A percentile compares a stretch with the other conserved stretches of the same genome.
Conservation (phyloP, 2,329 filamentous ascomycete species). For the Fusarium hainanense region DNA sequence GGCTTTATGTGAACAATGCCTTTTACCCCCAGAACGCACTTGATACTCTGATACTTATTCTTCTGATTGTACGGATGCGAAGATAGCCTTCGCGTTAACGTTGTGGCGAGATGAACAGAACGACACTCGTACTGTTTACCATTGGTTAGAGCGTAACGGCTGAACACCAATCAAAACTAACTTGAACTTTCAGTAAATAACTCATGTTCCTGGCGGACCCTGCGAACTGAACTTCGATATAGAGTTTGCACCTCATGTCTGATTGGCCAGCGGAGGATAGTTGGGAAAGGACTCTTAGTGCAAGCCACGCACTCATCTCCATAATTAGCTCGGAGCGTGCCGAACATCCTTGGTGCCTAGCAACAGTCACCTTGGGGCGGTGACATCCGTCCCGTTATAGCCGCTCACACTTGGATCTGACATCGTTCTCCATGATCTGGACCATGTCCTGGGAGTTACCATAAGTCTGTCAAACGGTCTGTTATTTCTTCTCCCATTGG, state of each 20-base stretch:
- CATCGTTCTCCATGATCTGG: not conserved
- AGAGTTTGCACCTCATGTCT: not conserved
- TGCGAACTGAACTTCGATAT: not conserved
- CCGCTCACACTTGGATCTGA: constrained; percentile 1
- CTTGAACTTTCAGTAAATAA: not conserved
- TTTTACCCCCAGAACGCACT: not conserved
- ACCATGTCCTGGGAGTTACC: not conserved
- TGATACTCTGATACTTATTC: not conserved
- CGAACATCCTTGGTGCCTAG: not conserved
- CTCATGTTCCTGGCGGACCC: not conserved
- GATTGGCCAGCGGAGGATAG: not conserved
- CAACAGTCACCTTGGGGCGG: not conserved
- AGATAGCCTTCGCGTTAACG: not conserved
- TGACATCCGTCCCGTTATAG: not conserved
- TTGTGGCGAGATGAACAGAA: not conserved
- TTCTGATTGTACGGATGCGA: not conserved
- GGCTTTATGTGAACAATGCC: not conserved
- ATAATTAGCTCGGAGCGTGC: constrained; percentile 1
- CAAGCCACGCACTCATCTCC: not conserved
- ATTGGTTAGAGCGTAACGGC: not conserved
- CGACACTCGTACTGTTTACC: not conserved
- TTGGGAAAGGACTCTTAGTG: not conserved
- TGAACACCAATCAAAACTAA: not conserved
- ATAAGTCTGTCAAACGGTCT: not conserved
- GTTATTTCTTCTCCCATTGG: not conserved